These are phyloP conservation scores for Chenopodium album DNA, from an alignment of 148 eudicot genomes.

Conservation along the genomic window DNA sequence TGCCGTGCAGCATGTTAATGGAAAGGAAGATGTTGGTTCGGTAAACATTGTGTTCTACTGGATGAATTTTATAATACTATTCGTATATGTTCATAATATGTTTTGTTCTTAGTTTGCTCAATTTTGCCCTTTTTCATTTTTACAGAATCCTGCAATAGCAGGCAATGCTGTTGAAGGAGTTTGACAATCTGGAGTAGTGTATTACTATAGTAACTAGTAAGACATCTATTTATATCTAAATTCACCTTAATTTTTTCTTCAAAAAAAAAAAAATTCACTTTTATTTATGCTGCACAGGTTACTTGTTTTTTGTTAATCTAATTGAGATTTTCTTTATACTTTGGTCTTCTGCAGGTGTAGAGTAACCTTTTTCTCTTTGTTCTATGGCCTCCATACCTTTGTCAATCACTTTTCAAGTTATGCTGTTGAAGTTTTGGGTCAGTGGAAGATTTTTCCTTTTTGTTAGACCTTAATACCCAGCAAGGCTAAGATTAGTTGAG, in stretches of 20 bases:
- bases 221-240: neutral
- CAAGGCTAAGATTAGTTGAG: slow-evolving; percentile 23
- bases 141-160: slow-evolving; percentile 43
- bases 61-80: neutral
- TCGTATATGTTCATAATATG: neutral
- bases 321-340: neutral
- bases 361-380: slow-evolving; percentile 2
- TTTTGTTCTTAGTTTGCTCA: slow-evolving; percentile 4
- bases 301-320: neutral
- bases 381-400: slow-evolving; percentile 24
- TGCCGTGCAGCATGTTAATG: slow-evolving; percentile 38
- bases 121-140: slow-evolving; percentile 3
- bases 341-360: slow-evolving; percentile 30
- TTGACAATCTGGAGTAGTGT: slow-evolving; percentile 22
- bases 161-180: slow-evolving; percentile 46
- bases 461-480: slow-evolving; percentile 15
- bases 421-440: slow-evolving; percentile 22
- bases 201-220: slow-evolving; percentile 25
- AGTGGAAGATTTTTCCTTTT: slow-evolving; percentile 4
- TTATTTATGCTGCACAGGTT: neutral
- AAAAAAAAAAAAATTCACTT: neutral
- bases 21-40: slow-evolving; percentile 41
- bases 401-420: slow-evolving; percentile 24
- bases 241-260: neutral
- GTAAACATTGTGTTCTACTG: slow-evolving; percentile 30